Conservation (phyloP, 345 rosid species). For the Lenwebbia sp. region DNA sequence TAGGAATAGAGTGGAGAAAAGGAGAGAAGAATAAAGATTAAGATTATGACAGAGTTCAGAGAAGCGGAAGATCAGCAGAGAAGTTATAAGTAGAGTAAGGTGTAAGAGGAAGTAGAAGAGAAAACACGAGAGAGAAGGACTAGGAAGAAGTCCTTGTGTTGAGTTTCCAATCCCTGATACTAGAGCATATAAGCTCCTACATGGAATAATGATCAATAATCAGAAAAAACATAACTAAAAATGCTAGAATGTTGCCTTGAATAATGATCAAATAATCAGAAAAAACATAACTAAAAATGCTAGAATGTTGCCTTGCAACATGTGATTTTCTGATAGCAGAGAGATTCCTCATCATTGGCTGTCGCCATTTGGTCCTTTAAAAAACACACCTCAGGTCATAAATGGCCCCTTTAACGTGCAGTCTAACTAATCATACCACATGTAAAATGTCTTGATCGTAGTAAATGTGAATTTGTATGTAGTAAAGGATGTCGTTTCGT, state of each 20-base stretch:
- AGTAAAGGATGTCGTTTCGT: background rate
- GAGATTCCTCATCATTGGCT: background rate
- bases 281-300: background rate
- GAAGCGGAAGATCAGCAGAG: background rate
- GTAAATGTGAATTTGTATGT: background rate
- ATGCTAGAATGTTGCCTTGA: background rate
- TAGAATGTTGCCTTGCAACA: background rate
- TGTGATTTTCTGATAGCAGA: background rate
- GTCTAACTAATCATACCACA: background rate
- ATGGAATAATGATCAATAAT: background rate
- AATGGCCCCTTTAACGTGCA: background rate
- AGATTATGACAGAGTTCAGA: background rate
- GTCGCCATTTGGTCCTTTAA: background rate
- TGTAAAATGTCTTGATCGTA: background rate
- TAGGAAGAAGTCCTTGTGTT: background rate
- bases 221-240: background rate
- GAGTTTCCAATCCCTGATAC: background rate
- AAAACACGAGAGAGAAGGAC: background rate
- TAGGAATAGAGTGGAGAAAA: background rate
- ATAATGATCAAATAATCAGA: background rate
- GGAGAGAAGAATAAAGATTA: background rate
- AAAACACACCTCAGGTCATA: background rate
- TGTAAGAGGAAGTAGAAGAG: background rate
- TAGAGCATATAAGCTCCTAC: background rate
- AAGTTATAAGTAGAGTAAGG: background rate